Evolutionary conservation across 257 asterid genomes (phyloP).

Genomic region (Nicotiana otophora): DNA sequence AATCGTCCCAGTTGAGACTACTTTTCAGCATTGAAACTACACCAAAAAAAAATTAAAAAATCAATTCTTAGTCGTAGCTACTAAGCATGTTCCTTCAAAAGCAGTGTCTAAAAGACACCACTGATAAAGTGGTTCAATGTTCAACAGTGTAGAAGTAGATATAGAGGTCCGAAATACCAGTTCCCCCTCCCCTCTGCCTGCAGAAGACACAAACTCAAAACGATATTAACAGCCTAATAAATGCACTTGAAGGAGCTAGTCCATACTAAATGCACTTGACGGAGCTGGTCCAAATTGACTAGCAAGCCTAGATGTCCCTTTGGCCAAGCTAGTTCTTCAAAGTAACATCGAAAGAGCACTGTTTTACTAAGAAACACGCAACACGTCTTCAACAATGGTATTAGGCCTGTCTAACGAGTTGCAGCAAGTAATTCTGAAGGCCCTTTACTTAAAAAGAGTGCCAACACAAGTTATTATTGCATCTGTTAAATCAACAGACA

Average conservation of each 20-base stretch:
- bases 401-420: not conserved
- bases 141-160: not conserved
- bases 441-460: no score
- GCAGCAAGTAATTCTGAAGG: not conserved
- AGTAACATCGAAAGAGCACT: not conserved
- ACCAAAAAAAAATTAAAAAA: not conserved
- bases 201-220: no score
- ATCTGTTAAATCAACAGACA: not conserved
- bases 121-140: not conserved
- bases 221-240: no score
- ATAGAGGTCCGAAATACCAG: no score
- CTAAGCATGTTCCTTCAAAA: not conserved
- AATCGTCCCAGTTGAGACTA: not conserved
- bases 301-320: not conserved
- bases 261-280: not conserved
- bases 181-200: no score
- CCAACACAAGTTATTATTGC: not conserved
- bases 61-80: no score
- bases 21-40: not conserved
- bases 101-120: not conserved
- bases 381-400: not conserved
- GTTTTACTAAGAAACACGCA: no score
- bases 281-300: not conserved
- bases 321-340: not conserved
- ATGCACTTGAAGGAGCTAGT: no score